Base-by-base conservation (phyloP, 306 rosid species). In the Benincasa hispida region DNA sequence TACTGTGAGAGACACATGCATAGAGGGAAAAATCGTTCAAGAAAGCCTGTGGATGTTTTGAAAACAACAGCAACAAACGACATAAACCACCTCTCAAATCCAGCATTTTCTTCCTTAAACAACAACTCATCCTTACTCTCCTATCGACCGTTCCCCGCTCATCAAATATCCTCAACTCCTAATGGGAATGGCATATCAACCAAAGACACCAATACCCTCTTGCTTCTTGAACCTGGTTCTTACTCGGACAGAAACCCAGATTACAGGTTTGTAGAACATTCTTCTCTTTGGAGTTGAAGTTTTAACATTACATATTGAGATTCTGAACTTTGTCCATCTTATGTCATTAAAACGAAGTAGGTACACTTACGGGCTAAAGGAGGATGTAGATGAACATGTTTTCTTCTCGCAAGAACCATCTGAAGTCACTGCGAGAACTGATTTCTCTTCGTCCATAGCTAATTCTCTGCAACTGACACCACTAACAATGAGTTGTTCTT, bases 1-100 rank as follows among this genome's bases (percentile, higher is more conserved):
- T 94, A 94, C 92, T 94, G 98, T 58, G 97, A 94, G 84, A 94
- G 96, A 78, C 98, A 94, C 95, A 94, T 94, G 98, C 98, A 94
- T 63, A 90, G 98, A 90, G 98, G 98, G n/a, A 94, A 94, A 32
- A 92, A 94, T 87, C 98, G 98, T 91, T 89, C 97, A 89, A 94
- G 98, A 94, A 94, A 94, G 93, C 98, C 94, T 86, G 94, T 89
- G 92, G 97, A 91, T 87, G 85, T 84, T 79, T 83, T 87, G 81
- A 91, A 90, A 85, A 75, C 91, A 79, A 48, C 96, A 77, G 68
- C 84, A 32, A 11, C 73, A 19, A 57, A 86, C 30, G 79, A 74
- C 74, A 66, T 81, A 8, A 74, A 54, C 75, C 74, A 79, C 17
- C 78, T 87, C 78, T 5, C 76, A 51, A 41, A 87, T 62, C 37